Evolutionary conservation across 148 eudicot genomes (phyloP).

Genomic region (Vaccinium macrocarpon): DNA sequence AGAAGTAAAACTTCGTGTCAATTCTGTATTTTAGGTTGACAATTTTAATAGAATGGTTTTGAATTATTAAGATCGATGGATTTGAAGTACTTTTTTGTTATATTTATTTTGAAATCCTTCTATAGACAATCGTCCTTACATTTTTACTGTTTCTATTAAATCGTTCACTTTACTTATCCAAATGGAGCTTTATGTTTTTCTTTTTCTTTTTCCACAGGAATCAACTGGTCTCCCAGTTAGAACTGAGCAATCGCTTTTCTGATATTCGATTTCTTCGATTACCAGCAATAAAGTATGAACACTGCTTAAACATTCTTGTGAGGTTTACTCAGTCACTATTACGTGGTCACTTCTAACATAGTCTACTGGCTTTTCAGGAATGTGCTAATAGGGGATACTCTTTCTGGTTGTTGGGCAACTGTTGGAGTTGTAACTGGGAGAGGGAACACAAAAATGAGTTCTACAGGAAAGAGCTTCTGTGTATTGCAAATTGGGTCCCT

Average conservation of each 20-base stretch:
- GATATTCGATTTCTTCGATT: conserved; percentile 88
- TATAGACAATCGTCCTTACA: neutral
- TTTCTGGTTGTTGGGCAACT: conserved; percentile 96
- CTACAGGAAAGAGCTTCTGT: conserved; percentile 66
- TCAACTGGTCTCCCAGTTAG: conserved; percentile 59
- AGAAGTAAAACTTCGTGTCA: neutral
- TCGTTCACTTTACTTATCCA: neutral
- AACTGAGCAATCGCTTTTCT: conserved; percentile 68
- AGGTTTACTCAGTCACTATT: neutral
- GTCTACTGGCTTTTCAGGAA: conserved; percentile 46
- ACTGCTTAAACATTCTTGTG: conserved; percentile 5
- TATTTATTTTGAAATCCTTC: neutral
- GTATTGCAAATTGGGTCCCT: conserved; percentile 89
- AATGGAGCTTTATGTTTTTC: neutral
- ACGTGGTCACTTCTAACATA: conserved; percentile 4
- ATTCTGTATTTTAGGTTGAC: neutral
- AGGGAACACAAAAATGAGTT: conserved; percentile 57
- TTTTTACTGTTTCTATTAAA: neutral
- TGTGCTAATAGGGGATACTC: conserved; percentile 68
- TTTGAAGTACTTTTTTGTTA: neutral
- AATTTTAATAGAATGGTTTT: neutral
- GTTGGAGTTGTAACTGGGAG: conserved; percentile 77
- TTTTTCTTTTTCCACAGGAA: conserved; percentile 43
- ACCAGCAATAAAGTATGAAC: conserved; percentile 68
- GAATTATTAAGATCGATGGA: neutral